These are phyloP conservation scores for Aureobasidium pullulans DNA, from an alignment of 2,329 filamentous ascomycete genomes.

Conservation along the genomic window DNA sequence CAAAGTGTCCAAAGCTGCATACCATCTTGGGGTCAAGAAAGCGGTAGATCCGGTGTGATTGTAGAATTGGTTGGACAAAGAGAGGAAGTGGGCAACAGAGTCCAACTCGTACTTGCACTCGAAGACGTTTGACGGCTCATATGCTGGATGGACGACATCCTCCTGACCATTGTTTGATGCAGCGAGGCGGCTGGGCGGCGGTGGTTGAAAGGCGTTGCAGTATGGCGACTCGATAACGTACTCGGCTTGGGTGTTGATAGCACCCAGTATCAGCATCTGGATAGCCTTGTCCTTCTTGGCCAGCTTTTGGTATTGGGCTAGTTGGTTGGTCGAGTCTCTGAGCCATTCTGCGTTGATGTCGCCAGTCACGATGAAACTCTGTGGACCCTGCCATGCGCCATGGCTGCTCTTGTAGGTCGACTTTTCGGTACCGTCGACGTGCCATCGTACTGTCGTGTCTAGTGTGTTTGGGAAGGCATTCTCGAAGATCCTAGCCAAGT, in stretches of 20 bases:
- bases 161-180: conserved; percentile 71
- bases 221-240: conserved; percentile 93
- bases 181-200: conserved; percentile 68
- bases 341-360: conserved; percentile 93
- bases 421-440: conserved; percentile 54
- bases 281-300: conserved; percentile 75
- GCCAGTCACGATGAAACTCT: conserved; percentile 89
- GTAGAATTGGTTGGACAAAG: conserved; percentile 79
- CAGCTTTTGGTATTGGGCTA: conserved; percentile 80
- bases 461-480: conserved; percentile 91
- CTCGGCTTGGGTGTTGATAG: conserved; percentile 92
- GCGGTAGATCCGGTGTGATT: conserved; percentile 68
- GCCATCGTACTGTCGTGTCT: conserved; percentile 84
- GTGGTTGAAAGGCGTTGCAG: conserved; percentile 97
- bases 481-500: conserved; percentile 86
- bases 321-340: conserved; percentile 86
- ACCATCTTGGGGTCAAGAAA: conserved; percentile 75
- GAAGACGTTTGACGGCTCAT: conserved; percentile 79
- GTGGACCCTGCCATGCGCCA: conserved; percentile 70
- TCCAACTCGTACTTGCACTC: conserved; percentile 99
- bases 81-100: conserved; percentile 85
- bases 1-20: conserved; percentile 65
- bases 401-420: conserved; percentile 38
- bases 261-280: conserved; percentile 74
- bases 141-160: conserved; percentile 77